phyloP scores from a whole-genome alignment of 2,329 filamentous ascomycete genomes.

The Diaporthe sp. region DNA sequence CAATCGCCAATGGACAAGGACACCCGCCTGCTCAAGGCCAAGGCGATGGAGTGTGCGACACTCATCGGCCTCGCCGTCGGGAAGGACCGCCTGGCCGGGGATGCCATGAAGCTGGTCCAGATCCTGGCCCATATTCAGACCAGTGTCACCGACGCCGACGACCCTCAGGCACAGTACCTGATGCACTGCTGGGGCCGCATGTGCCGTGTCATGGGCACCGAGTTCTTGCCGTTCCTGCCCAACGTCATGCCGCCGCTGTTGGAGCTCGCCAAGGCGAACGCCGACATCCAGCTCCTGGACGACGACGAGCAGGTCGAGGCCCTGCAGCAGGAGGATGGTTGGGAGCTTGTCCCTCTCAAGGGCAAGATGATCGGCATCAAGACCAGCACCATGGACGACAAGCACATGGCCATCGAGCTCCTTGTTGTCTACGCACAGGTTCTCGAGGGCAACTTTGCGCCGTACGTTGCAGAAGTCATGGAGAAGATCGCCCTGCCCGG shows the following conservation, averaged over 20 bases:
- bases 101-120: slow-evolving; percentile 89
- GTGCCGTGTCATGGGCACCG: slow-evolving; percentile 91
- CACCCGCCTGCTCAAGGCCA: slow-evolving; percentile 89
- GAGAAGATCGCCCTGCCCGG: slow-evolving; percentile 95
- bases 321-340: slow-evolving; percentile 94
- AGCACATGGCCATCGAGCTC: slow-evolving; percentile 99
- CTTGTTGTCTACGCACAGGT: slow-evolving; percentile 98
- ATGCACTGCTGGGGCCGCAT: slow-evolving; percentile 99
- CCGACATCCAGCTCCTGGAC: slow-evolving; percentile 95
- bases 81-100: slow-evolving; percentile 88
- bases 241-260: slow-evolving; percentile 95
- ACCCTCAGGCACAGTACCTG: slow-evolving; percentile 95
- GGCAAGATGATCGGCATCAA: slow-evolving; percentile 99
- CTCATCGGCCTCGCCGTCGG: slow-evolving; percentile 95
- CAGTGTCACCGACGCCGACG: slow-evolving; percentile 89
- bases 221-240: slow-evolving; percentile 93
- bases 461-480: slow-evolving; percentile 93
- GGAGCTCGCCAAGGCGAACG: slow-evolving; percentile 92
- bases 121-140: slow-evolving; percentile 89
- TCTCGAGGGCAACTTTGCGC: slow-evolving; percentile 91
- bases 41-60: slow-evolving; percentile 99
- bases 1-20: slow-evolving; percentile 94
- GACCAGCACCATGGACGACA: slow-evolving; percentile 96
- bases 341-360: slow-evolving; percentile 96
- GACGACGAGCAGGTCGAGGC: slow-evolving; percentile 95